Conservation (phyloP, 2,329 filamentous ascomycete genomes). For the Ophiocordyceps camponoti-floridani region DNA sequence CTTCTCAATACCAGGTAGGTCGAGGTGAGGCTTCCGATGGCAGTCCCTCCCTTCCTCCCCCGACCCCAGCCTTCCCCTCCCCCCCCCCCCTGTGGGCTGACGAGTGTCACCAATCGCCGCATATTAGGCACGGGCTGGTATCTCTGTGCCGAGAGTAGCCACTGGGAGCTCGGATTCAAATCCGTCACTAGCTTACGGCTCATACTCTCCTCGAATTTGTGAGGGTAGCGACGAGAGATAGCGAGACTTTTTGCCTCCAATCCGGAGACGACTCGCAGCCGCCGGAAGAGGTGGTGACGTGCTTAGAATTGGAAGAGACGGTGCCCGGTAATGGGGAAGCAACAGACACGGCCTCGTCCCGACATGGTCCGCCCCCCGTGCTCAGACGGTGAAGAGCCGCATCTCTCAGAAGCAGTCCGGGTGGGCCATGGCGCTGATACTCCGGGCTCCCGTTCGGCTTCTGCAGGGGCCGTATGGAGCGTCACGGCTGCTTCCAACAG, state of each 20-base stretch:
- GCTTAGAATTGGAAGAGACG: too few relatives aligned
- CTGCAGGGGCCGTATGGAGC: not conserved
- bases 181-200: slow-evolving; percentile 1
- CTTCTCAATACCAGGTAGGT: too few relatives aligned
- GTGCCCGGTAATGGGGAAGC: too few relatives aligned
- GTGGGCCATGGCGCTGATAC: too few relatives aligned
- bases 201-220: not conserved
- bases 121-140: not conserved
- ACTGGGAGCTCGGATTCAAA: not conserved
- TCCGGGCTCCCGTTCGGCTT: not conserved
- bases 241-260: too few relatives aligned
- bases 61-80: too few relatives aligned
- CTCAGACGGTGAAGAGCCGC: not conserved
- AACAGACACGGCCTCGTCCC: too few relatives aligned
- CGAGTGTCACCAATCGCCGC: too few relatives aligned
- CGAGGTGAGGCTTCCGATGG: not conserved
- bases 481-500: not conserved
- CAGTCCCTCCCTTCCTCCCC: not conserved
- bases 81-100: too few relatives aligned
- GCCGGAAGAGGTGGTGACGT: not conserved
- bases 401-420: too few relatives aligned
- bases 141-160: slow-evolving; percentile 1
- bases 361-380: too few relatives aligned
- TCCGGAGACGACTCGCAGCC: too few relatives aligned
- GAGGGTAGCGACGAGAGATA: not conserved